phyloP scores from a whole-genome alignment of 495 filamentous ascomycete genomes.

The Chaetomidium leptoderma region DNA sequence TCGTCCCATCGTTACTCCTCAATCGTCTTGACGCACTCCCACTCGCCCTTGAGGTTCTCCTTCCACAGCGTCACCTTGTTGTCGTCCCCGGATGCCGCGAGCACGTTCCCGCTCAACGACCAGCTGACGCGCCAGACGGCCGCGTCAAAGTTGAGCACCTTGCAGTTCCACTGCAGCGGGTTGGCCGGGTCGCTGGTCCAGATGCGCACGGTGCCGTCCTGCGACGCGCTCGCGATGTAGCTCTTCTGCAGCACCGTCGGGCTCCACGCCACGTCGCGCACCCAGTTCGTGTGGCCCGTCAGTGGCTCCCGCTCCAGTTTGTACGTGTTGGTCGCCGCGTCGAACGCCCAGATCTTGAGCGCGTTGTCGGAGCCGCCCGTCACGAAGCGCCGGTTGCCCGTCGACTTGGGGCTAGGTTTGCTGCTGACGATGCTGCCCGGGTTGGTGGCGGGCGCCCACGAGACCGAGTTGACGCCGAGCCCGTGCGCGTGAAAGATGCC shows the following conservation, averaged over 20 bases:
- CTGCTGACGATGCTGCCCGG: constrained; percentile 76
- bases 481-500: constrained; percentile 88
- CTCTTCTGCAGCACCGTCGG: constrained; percentile 88
- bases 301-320: constrained; percentile 54
- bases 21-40: constrained; percentile 95
- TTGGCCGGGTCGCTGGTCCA: constrained; percentile 73
- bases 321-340: constrained; percentile 46
- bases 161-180: constrained; percentile 69
- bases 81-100: constrained; percentile 89
- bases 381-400: constrained; percentile 70
- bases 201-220: constrained; percentile 95
- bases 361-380: constrained; percentile 90
- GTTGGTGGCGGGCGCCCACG: constrained; percentile 81
- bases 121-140: constrained; percentile 96
- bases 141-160: constrained; percentile 77
- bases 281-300: constrained; percentile 89
- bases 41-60: constrained; percentile 73
- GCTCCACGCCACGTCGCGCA: constrained; percentile 95
- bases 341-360: constrained; percentile 80
- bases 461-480: constrained; percentile 88
- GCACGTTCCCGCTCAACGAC: constrained; percentile 94
- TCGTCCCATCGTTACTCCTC: constrained; percentile 63
- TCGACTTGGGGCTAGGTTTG: constrained; percentile 55
- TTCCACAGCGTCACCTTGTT: constrained; percentile 93
- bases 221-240: constrained; percentile 91